Conservation (phyloP, 768 basidiomycete genomes). For the Boletus coccyginus region DNA sequence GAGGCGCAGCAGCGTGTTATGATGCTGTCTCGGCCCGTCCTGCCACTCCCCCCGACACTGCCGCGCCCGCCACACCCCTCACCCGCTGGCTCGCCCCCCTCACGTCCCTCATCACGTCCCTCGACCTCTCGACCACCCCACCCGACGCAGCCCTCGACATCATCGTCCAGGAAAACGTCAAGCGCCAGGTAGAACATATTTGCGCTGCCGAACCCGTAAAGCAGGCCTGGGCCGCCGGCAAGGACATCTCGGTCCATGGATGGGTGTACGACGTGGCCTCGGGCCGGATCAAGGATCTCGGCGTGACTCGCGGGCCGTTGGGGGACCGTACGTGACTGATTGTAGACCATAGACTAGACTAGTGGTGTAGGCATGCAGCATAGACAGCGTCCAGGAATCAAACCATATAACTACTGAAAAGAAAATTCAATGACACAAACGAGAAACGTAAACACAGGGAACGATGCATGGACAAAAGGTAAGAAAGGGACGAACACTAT, state of each 20-base stretch:
- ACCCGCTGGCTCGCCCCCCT: slow-evolving; percentile 73
- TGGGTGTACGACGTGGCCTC: slow-evolving; percentile 69
- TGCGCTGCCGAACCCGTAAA: slow-evolving; percentile 44
- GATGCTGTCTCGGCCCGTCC: slow-evolving; percentile 32
- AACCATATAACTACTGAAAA: slow-evolving; percentile 7
- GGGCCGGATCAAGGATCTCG: slow-evolving; percentile 60
- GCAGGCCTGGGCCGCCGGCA: slow-evolving; percentile 41
- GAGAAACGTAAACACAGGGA: not conserved
- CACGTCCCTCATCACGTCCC: slow-evolving; percentile 42
- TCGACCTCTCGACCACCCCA: slow-evolving; percentile 40
- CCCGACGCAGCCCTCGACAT: slow-evolving; percentile 39
- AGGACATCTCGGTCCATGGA: slow-evolving; percentile 60
- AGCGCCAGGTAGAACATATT: slow-evolving; percentile 50
- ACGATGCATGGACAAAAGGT: not conserved
- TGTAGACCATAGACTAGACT: not conserved
- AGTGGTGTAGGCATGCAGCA: no score
- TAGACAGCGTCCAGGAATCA: slow-evolving; percentile 18
- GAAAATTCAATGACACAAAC: not conserved
- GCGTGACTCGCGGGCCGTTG: slow-evolving; percentile 34
- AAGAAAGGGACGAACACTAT: no score
- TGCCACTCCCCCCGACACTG: not conserved
- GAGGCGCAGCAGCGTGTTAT: slow-evolving; percentile 64
- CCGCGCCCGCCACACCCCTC: slow-evolving; percentile 42
- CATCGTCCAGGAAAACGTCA: slow-evolving; percentile 61
- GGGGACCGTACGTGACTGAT: not conserved